Base-by-base conservation (phyloP, 805 yeast species). In the Millerago galiae region DNA sequence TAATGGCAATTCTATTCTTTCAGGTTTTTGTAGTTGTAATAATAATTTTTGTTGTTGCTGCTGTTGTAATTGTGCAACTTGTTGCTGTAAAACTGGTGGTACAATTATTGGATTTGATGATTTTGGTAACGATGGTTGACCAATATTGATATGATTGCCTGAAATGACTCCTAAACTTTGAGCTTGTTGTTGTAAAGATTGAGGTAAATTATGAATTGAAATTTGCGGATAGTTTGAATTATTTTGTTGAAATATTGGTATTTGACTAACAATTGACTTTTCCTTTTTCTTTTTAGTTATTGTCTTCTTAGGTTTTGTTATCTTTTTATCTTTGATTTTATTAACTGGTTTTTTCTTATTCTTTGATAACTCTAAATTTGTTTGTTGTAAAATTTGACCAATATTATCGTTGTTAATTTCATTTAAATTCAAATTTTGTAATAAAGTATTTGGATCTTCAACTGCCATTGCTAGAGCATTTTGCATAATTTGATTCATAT, bases 381-480 rank as follows among this genome's bases (percentile, higher is more conserved):
- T 52, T 32, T 59, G 57, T 18, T 53, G 55, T 7, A 58, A 51
- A 18, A 54, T 26, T 37, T 54, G 61, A 13, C 48, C 51, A 7
- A 36, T 44, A 14, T 16, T 41, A 14, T 34, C 18, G 11, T 8
- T 25, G 14, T 46, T 50, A 21, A 34, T 44, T 14, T 45, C 50
- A 29, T 41, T 54, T 17, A 61, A 49, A 42, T 55, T 56, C 61
- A 62, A 68, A 55, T 53, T 71, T 53, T 60, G 74, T 60, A 53
- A 59, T 57, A 50, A 46, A 11, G 63, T 56, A 15, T 54, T 62
- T 12, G 83, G 83, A 46, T 80, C 77, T 46, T 77, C 82, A 70
- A 79, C 77, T 0, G 90, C 93, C 81, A 84, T 71, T 37, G 76
- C 75, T 65, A 83, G 72, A 1, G 91, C 93, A 62, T 81, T 81